A percentile compares a stretch with the other conserved stretches of the same genome.
These are phyloP conservation scores for Azolla pinnata DNA, from an alignment of 75 land plant species.

Conservation along the genomic window DNA sequence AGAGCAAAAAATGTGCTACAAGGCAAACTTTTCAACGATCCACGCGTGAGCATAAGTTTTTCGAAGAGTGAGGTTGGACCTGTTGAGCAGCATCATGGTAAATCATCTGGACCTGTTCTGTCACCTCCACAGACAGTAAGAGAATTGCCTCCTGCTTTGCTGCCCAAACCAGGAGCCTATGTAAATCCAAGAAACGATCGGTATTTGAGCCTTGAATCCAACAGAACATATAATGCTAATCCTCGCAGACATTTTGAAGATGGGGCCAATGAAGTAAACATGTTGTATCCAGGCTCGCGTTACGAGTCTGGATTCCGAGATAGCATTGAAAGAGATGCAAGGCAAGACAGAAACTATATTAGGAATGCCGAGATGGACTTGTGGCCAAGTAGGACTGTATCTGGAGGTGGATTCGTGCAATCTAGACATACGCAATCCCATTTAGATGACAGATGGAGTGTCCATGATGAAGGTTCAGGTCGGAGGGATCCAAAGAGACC, in stretches of 20 bases:
- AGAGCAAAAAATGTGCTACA: conserved; percentile 82
- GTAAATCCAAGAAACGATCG: conserved; percentile 6
- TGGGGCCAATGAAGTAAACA: background rate
- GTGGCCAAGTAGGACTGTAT: background rate
- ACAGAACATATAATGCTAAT: background rate
- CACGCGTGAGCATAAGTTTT: conserved; percentile 69
- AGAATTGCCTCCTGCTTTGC: background rate
- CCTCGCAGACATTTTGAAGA: background rate
- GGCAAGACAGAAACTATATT: background rate
- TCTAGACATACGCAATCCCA: background rate
- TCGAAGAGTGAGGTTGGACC: conserved; percentile 62
- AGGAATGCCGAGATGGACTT: background rate
- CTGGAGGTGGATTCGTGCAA: background rate
- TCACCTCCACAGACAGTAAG: background rate
- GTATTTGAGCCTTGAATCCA: background rate
- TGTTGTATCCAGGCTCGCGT: background rate
- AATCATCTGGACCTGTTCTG: background rate
- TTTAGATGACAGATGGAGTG: background rate
- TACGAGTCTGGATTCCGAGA: background rate
- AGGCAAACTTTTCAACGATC: conserved; percentile 77
- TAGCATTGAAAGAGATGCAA: background rate
- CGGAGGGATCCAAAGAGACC: background rate
- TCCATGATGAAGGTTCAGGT: background rate
- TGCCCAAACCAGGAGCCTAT: background rate
- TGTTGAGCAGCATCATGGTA: conserved; percentile 17